phyloP scores from a whole-genome alignment of 73 alveolate species.

The Halteria grandinella region DNA sequence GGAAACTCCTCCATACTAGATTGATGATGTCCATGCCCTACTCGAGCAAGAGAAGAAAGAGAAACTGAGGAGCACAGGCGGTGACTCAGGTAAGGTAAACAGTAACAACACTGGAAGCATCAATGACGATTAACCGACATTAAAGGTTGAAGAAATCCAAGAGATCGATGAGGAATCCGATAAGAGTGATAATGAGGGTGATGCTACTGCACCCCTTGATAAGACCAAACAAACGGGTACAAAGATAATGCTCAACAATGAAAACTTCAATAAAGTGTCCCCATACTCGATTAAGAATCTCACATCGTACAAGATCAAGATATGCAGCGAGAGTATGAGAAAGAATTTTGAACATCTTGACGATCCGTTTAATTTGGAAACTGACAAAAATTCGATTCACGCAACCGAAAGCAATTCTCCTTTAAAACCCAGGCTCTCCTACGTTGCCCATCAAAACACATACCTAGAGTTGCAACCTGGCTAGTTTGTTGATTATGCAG shows the following conservation, averaged over 20 bases:
- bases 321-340: neutral
- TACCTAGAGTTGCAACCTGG: too few species aligned
- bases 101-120: neutral
- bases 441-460: too few species aligned
- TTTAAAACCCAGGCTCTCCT: too few species aligned
- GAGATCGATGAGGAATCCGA: neutral
- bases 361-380: slow-evolving; percentile 30
- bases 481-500: too few species aligned
- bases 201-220: too few species aligned
- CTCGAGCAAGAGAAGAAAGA: neutral
- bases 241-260: too few species aligned
- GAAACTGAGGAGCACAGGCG: neutral
- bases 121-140: neutral
- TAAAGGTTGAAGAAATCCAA: slow-evolving; percentile 5
- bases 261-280: slow-evolving; percentile 22
- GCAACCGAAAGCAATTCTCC: too few species aligned
- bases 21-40: slow-evolving; percentile 4
- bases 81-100: neutral
- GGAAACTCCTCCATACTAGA: slow-evolving; percentile 38
- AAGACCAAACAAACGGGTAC: too few species aligned
- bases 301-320: slow-evolving; percentile 3
- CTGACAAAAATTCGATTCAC: slow-evolving; percentile 29
- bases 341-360: slow-evolving; percentile 1
- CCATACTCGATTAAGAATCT: slow-evolving; percentile 37
- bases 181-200: too few species aligned